Conservation (phyloP, 208 protist species). For the Acanthamoeba lugdunensis region DNA sequence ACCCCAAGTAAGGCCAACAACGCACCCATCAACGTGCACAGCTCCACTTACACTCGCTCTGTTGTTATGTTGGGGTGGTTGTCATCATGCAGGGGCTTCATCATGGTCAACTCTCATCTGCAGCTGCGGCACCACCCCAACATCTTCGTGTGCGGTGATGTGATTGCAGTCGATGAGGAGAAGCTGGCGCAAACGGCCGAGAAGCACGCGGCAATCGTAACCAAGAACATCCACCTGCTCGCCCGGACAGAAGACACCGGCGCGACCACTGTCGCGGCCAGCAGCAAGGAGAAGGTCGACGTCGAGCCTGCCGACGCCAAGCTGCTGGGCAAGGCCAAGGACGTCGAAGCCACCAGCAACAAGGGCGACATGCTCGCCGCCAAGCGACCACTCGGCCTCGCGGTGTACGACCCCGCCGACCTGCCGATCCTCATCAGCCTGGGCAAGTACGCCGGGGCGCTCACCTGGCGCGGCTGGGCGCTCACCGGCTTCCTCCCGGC, state of each 20-base stretch:
- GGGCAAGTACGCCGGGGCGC: constrained; percentile 77
- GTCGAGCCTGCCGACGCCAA: background rate
- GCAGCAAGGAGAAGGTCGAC: background rate
- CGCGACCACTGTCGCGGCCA: background rate
- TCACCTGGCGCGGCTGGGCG: constrained; percentile 74
- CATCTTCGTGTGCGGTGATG: constrained; percentile 76
- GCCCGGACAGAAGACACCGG: background rate
- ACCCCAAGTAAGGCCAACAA: background rate
- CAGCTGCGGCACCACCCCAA: constrained; percentile 40
- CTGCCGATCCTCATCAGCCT: constrained; percentile 57
- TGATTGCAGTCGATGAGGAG: constrained; percentile 75
- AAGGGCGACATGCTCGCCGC: background rate
- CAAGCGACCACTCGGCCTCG: background rate
- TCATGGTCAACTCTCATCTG: constrained; percentile 10
- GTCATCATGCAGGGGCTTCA: constrained; percentile 31
- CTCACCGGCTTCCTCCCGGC: constrained; percentile 79
- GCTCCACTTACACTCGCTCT: background rate
- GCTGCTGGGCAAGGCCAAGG: background rate
- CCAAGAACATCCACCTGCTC: constrained; percentile 76
- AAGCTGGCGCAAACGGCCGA: constrained; percentile 80
- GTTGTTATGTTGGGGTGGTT: too few relatives aligned
- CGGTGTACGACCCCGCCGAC: background rate
- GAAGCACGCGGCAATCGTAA: constrained; percentile 61
- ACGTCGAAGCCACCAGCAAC: background rate
- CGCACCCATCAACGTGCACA: background rate